Base-by-base conservation (phyloP, 148 eudicot genomes). In the Heliamphora exappendiculata region DNA sequence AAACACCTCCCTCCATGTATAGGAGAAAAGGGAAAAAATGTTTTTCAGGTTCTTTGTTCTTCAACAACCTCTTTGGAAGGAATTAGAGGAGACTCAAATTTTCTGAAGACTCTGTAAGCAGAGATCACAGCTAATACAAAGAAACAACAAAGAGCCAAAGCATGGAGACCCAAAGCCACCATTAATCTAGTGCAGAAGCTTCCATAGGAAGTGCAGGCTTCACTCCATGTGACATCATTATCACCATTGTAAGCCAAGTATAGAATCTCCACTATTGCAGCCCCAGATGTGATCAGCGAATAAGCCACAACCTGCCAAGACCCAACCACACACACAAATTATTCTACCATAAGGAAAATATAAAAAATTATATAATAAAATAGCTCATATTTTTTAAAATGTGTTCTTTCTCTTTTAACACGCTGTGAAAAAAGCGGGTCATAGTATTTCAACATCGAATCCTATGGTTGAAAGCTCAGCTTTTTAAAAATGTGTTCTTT, bases 231-330 rank as follows among this genome's bases (percentile, higher is more conserved):
- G 3, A 94, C 89, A 67, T 79, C 47, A 20, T 70, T 84, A 70
- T 88, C 93, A 10, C 98, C 98, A 62, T 86, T 82, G 51, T 86
- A 86, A 26, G 89, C 90, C 78, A 94, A 85, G 84, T 92, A 89
- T 39, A 85, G n/a, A 29, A 90, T 74, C 77, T 92, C 96, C 42
- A 45, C 84, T 51, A 82, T 85, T 59, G 91, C 91, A 33, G 91
- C 88, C 58, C 83, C 87, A 17, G 97, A 90, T 78, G 96, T 88
- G 70, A 92, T 88, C 93, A 94, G 81, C 67, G 90, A 64, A 78
- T 94, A 92, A 3, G 96, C 95, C 81, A 94, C 80, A 53, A 89
- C 88, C 98, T 94, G 82, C 72, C 63, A 50, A 76, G 16, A 62
- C 20, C 51, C 39, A 9, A 24, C 19, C 37, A 36, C n/a, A 2